A percentile compares a stretch with the other conserved stretches of the same genome.
These are phyloP conservation scores for Cyclotella sp. DNA, from an alignment of 108 stramenopile species.

Conservation along the genomic window DNA sequence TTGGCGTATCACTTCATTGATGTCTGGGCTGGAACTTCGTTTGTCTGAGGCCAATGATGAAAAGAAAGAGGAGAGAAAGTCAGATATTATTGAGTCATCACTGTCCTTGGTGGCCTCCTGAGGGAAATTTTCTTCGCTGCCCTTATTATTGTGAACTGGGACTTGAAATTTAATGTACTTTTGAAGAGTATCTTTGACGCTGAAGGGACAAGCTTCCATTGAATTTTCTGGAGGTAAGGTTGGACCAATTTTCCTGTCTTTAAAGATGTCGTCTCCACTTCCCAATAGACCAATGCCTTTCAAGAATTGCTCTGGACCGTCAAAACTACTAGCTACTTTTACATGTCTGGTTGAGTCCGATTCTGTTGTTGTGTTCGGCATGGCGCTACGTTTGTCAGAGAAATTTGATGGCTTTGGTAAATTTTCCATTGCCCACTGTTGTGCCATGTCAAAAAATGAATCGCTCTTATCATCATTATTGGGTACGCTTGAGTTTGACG, in stretches of 20 bases:
- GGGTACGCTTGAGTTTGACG: not conserved
- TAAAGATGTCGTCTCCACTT: not conserved
- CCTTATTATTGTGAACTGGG: not conserved
- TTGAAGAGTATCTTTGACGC: constrained; percentile 19
- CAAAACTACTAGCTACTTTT: not conserved
- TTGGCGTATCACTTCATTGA: constrained; percentile 38
- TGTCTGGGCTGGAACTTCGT: constrained; percentile 29
- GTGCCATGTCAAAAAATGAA: constrained; percentile 46
- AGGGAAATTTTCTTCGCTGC: not conserved
- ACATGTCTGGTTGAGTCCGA: not conserved
- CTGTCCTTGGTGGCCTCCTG: not conserved
- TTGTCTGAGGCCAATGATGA: constrained; percentile 18
- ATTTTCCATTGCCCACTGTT: constrained; percentile 40
- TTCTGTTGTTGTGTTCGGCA: not conserved
- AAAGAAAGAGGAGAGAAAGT: constrained; percentile 32
- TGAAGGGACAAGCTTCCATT: not conserved
- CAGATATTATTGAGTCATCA: constrained; percentile 14
- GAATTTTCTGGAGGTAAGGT: constrained; percentile 1
- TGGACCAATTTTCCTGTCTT: constrained; percentile 5
- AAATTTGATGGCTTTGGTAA: constrained; percentile 1
- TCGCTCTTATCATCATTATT: not conserved
- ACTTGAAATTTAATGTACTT: constrained; percentile 20
- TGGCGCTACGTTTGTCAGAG: not conserved
- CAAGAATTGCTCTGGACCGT: constrained; percentile 21
- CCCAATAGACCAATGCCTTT: constrained; percentile 17